Conservation (phyloP, 192 early-diverging fungal species). For the Backusella westeae region DNA sequence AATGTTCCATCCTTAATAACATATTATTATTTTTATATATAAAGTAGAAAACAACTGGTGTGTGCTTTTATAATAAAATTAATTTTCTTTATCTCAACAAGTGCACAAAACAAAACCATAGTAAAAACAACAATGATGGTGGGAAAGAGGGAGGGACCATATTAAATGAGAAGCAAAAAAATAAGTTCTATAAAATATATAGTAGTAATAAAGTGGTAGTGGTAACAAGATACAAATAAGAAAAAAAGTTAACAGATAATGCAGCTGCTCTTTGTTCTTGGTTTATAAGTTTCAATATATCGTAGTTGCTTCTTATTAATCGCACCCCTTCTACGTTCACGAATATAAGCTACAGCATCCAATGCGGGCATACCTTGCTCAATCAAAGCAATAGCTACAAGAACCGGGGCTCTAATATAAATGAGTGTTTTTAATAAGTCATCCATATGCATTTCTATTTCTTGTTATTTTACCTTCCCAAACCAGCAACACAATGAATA, state of each 20-base stretch:
- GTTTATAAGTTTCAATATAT: conserved; percentile 62
- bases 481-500: conserved; percentile 78
- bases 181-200: neutral
- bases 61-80: neutral
- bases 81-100: neutral
- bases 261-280: conserved; percentile 43
- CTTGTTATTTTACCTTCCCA: conserved; percentile 55
- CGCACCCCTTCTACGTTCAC: conserved; percentile 70
- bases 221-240: neutral
- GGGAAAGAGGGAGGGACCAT: neutral
- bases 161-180: neutral
- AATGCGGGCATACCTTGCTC: conserved; percentile 77
- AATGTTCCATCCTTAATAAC: neutral
- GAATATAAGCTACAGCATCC: conserved; percentile 72
- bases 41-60: neutral
- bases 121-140: neutral
- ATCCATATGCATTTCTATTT: neutral
- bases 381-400: conserved; percentile 80
- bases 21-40: neutral
- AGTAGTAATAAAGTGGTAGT: neutral
- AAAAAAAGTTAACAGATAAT: conserved; percentile 23
- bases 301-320: conserved; percentile 71
- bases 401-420: conserved; percentile 49
- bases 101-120: neutral
- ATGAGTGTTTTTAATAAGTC: neutral